These are phyloP conservation scores for Mychonastes homosphaera DNA, from an alignment of 139 green algal species.

Conservation along the genomic window DNA sequence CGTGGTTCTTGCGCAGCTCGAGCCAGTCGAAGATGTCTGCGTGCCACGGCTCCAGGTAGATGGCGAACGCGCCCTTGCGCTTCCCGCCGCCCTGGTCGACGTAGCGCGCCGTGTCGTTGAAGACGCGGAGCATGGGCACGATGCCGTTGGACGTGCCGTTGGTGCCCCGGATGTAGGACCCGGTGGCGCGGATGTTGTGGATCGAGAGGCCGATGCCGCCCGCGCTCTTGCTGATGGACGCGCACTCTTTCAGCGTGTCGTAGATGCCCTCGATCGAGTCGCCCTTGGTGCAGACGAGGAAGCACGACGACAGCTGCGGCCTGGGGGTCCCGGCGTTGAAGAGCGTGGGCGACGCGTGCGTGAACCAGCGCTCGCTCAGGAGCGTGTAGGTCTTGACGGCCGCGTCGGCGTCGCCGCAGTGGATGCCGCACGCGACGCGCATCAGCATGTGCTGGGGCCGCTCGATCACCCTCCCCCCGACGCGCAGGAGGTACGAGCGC, in stretches of 20 bases:
- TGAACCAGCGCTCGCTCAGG: slow-evolving; percentile 91
- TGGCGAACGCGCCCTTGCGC: slow-evolving; percentile 91
- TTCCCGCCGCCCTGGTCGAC: slow-evolving; percentile 94
- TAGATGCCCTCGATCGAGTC: slow-evolving; percentile 96
- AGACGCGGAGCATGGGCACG: slow-evolving; percentile 97
- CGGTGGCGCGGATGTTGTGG: slow-evolving; percentile 86
- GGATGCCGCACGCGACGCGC: slow-evolving; percentile 83
- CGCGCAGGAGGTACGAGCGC: slow-evolving; percentile 93
- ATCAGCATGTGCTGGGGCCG: slow-evolving; percentile 99
- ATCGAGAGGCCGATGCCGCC: slow-evolving; percentile 92
- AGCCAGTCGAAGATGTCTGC: slow-evolving; percentile 95
- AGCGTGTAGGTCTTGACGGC: slow-evolving; percentile 82
- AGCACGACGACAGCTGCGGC: slow-evolving; percentile 91
- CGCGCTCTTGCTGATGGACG: slow-evolving; percentile 90
- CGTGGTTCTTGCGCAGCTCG: slow-evolving; percentile 98
- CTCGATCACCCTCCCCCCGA: slow-evolving; percentile 95
- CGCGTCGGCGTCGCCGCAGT: slow-evolving; percentile 56
- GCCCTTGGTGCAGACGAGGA: slow-evolving; percentile 89
- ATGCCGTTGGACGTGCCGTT: slow-evolving; percentile 98
- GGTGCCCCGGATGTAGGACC: slow-evolving; percentile 96
- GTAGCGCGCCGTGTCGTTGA: slow-evolving; percentile 96
- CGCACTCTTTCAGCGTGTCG: slow-evolving; percentile 99
- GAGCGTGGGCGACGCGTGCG: slow-evolving; percentile 93
- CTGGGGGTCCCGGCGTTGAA: slow-evolving; percentile 95
- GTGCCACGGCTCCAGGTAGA: slow-evolving; percentile 99